phyloP scores from a whole-genome alignment of 2,329 filamentous ascomycete genomes.

The Colletotrichum incanum region DNA sequence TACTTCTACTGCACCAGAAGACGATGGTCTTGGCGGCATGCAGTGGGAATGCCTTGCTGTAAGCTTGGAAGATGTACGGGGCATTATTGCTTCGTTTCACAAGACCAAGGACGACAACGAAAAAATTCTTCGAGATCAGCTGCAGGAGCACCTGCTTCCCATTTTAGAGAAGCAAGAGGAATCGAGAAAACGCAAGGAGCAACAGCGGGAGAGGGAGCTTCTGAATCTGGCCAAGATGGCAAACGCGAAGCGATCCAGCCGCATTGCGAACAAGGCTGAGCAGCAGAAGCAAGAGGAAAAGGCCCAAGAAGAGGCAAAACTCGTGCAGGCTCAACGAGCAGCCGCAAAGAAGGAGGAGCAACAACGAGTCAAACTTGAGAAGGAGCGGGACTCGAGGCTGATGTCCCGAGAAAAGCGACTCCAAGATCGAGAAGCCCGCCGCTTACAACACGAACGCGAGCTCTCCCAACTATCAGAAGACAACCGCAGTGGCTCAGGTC shows the following conservation, averaged over 20 bases:
- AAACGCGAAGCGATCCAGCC: conserved; percentile 93
- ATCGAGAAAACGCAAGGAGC: conserved; percentile 79
- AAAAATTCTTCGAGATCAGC: conserved; percentile 79
- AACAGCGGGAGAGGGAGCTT: conserved; percentile 82
- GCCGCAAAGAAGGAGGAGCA: conserved; percentile 79
- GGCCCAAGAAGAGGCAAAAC: conserved; percentile 77
- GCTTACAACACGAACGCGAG: conserved; percentile 88
- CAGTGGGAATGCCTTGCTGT: conserved; percentile 95
- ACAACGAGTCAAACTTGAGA: conserved; percentile 71
- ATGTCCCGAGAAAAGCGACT: conserved; percentile 89
- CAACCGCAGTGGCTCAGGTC: conserved; percentile 73
- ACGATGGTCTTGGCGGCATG: conserved; percentile 81
- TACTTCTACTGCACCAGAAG: conserved; percentile 52
- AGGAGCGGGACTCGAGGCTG: conserved; percentile 84
- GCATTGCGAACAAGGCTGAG: conserved; percentile 87
- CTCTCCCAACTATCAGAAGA: conserved; percentile 84
- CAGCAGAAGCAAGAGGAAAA: conserved; percentile 82
- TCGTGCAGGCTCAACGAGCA: conserved; percentile 75
- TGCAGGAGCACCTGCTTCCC: conserved; percentile 86
- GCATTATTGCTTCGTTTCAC: conserved; percentile 79
- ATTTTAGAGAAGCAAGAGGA: conserved; percentile 86
- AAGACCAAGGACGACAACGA: conserved; percentile 89
- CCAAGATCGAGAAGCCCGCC: conserved; percentile 87
- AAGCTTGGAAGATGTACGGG: conserved; percentile 82
- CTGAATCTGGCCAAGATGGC: conserved; percentile 88